phyloP scores from a whole-genome alignment of 345 rosid species.

The Pelargonium nanum region DNA sequence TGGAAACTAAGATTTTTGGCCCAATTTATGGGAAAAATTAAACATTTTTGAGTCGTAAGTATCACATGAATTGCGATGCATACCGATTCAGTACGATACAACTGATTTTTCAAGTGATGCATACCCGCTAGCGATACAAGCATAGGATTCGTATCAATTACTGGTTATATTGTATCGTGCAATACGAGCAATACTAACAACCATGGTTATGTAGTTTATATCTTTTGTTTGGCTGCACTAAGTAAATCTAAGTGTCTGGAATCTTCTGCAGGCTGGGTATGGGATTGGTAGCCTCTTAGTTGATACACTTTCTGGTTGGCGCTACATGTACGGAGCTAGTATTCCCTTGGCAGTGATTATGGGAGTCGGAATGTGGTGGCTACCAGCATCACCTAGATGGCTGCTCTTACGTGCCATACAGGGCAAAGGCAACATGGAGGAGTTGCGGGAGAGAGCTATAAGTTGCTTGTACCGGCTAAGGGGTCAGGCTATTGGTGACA shows the following conservation, averaged over 20 bases:
- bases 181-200: no score
- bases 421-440: slow-evolving; percentile 61
- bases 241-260: neutral
- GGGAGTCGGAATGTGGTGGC: slow-evolving; percentile 97
- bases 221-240: neutral
- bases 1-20: no score
- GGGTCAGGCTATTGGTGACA: slow-evolving; percentile 59
- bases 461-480: slow-evolving; percentile 57
- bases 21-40: no score
- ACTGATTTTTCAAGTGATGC: no score
- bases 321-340: slow-evolving; percentile 84
- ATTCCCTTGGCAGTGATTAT: slow-evolving; percentile 61
- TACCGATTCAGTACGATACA: no score
- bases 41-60: no score
- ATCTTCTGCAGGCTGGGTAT: slow-evolving; percentile 65
- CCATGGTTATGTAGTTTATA: neutral
- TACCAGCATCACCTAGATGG: slow-evolving; percentile 94
- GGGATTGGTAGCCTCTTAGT: slow-evolving; percentile 82
- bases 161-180: no score
- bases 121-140: no score
- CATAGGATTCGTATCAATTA: no score
- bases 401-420: slow-evolving; percentile 68
- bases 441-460: slow-evolving; percentile 52
- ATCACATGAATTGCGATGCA: no score
- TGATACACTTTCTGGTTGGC: slow-evolving; percentile 69